phyloP scores from a whole-genome alignment of 2,329 filamentous ascomycete genomes.

The Beauveria rudraprayagi region DNA sequence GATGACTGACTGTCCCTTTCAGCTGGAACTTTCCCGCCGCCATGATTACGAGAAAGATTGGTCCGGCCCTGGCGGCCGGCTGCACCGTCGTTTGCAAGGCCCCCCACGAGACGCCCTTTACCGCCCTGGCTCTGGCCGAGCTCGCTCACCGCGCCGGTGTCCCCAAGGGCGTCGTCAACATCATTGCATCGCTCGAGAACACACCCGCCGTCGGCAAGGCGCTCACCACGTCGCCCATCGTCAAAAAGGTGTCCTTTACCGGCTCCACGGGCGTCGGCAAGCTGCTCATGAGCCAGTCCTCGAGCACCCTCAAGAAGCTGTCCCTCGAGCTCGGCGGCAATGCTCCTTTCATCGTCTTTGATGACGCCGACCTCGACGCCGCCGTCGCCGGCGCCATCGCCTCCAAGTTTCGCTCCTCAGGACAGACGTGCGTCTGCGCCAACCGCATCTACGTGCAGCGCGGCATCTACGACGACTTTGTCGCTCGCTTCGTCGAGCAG shows the following conservation, averaged over 20 bases:
- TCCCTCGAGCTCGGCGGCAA: conserved; percentile 93
- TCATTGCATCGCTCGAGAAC: conserved; percentile 73
- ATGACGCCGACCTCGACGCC: conserved; percentile 80
- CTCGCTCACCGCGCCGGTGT: conserved; percentile 81
- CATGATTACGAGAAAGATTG: conserved; percentile 66
- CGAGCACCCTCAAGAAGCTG: conserved; percentile 71
- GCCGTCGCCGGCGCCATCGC: conserved; percentile 77
- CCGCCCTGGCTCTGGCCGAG: conserved; percentile 78
- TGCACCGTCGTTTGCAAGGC: conserved; percentile 92
- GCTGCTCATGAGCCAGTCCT: conserved; percentile 81
- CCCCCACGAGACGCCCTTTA: conserved; percentile 87
- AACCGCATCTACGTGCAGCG: conserved; percentile 76
- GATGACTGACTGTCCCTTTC: neutral
- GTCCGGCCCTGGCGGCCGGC: conserved; percentile 78
- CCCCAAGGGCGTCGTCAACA: conserved; percentile 82
- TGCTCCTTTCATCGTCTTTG: conserved; percentile 93
- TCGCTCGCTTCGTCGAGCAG: conserved; percentile 58
- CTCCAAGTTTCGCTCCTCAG: conserved; percentile 88
- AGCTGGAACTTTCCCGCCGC: conserved; percentile 79
- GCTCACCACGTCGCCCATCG: conserved; percentile 61
- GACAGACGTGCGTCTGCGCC: conserved; percentile 90
- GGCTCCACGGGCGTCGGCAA: conserved; percentile 65
- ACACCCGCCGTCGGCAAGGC: conserved; percentile 70
- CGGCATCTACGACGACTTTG: conserved; percentile 70
- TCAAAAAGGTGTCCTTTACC: conserved; percentile 92